phyloP scores from a whole-genome alignment of 805 yeast species.

The Lachancea kluyveri region DNA sequence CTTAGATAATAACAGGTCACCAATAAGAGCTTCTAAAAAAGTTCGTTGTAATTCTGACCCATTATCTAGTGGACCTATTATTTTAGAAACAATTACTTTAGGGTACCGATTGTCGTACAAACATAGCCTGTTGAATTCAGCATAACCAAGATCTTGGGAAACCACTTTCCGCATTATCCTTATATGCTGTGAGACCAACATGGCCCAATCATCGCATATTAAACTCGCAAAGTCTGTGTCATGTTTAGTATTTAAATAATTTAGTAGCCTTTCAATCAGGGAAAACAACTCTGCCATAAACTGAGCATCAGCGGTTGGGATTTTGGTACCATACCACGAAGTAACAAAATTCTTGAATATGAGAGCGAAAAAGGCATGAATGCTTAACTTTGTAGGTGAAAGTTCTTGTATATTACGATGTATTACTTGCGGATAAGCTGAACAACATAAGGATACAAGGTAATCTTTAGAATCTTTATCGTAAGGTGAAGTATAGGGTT shows the following conservation, averaged over 20 bases:
- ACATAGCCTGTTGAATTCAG: conserved; percentile 11
- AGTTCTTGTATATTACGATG: conserved; percentile 11
- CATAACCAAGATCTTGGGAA: conserved; percentile 4
- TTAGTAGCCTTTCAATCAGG: conserved; percentile 10
- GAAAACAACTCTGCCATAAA: conserved; percentile 16
- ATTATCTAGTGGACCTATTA: conserved; percentile 9
- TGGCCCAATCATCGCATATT: conserved; percentile 23
- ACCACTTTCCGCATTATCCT: conserved; percentile 6
- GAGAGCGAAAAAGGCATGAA: conserved; percentile 22
- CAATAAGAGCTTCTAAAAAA: conserved; percentile 20
- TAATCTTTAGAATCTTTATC: conserved; percentile 21
- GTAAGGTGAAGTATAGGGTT: conserved; percentile 15
- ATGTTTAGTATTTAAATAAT: conserved; percentile 5
- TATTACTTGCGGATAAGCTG: conserved; percentile 19
- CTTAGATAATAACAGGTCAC: conserved; percentile 20
- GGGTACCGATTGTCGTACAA: conserved; percentile 17
- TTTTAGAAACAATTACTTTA: conserved; percentile 8
- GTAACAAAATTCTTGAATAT: conserved; percentile 22
- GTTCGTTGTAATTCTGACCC: conserved; percentile 19
- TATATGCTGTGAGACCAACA: conserved; percentile 19
- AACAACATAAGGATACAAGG: conserved; percentile 21
- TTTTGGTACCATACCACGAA: conserved; percentile 29
- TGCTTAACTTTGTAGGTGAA: conserved; percentile 10
- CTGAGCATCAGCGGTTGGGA: conserved; percentile 22
- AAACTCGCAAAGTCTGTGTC: conserved; percentile 12